Percentiles rank a stretch among this genome's conserved stretches.
These are phyloP conservation scores for Conringia planisiliqua DNA, from an alignment of 345 rosid species.

Conservation along the genomic window DNA sequence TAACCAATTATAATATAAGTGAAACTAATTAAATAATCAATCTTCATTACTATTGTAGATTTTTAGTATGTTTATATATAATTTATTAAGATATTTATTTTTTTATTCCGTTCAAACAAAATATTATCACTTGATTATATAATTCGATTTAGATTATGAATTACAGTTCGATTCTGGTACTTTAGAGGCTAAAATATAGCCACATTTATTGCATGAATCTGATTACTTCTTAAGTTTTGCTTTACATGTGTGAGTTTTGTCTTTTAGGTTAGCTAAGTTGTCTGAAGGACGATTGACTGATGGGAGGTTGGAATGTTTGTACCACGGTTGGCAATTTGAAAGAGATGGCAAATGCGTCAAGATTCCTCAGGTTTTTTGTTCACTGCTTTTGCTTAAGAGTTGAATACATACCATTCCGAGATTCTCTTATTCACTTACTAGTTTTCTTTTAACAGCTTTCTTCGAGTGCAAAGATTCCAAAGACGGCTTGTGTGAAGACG, in stretches of 20 bases:
- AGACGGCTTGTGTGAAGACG: conserved; percentile 60
- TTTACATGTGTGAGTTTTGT: background rate
- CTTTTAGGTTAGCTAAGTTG: conserved; percentile 70
- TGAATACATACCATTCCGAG: background rate
- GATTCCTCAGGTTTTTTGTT: conserved; percentile 72
- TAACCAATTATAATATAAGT: too few relatives aligned
- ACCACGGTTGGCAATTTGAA: conserved; percentile 97
- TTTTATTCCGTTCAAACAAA: too few relatives aligned
- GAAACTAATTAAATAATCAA: too few relatives aligned
- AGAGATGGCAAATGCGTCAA: conserved; percentile 84
- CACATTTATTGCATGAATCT: background rate
- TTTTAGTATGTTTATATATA: conserved; percentile 14
- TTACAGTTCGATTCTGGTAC: background rate
- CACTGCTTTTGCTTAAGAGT: background rate
- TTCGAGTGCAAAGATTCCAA: conserved; percentile 68
- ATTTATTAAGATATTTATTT: too few relatives aligned
- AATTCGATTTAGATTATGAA: too few relatives aligned
- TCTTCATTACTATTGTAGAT: too few relatives aligned
- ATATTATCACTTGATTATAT: too few relatives aligned
- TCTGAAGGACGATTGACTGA: conserved; percentile 85
- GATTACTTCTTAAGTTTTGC: background rate
- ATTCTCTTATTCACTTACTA: background rate
- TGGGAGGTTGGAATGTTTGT: conserved; percentile 85
- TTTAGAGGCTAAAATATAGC: too few relatives aligned
- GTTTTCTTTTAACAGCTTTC: conserved; percentile 52